Base-by-base conservation (phyloP, 352 stramenopile genomes). In the Thraustochytrium striatum region DNA sequence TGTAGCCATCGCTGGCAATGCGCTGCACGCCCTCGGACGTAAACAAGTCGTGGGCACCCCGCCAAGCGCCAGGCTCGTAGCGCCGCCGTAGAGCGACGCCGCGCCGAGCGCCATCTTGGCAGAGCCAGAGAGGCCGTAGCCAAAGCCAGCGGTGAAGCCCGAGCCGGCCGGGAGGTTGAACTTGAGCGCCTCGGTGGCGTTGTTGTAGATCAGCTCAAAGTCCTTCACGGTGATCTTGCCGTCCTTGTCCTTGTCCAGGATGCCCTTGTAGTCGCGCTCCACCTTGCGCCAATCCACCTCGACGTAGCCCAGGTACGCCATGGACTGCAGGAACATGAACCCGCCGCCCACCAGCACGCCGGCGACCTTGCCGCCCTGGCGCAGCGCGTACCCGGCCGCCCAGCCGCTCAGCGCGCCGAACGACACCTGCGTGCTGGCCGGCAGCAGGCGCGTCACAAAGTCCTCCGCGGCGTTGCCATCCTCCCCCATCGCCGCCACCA, bases 211-310 rank as follows among this genome's bases (percentile, higher is more conserved):
- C 43, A 92, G 83, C 72, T 93, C 87, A 68, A 92, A 73, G 79
- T 95, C 90, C 43, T 90, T 82, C 79, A 87, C 88, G 50, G 89
- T 88, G 82, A 95, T 88, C 85, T 93, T 93, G 80, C 89, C 89
- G 61, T 94, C 89, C 72, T 87, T 86, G 81, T 94, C 88, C 0
- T 87, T 85, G 81, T 95, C 90, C 35, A 94, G 87, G n/a, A 87
- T 87, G 25, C 83, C 83, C 72, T 92, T 89, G 52, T 92, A 87
- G 79, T 93, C 89, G 65, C 91, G 91, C 69, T 95, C 88, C 39
- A 94, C 87, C 84, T 95, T 95, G 69, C 86, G 85, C 90, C 89
- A 95, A 82, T 94, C 90, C 72, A 95, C 92, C 72, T 93, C 84
- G 73, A 95, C 91, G 87, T 95, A 95, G 44, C 90, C 90, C 58